Evolutionary conservation across 164 flowering plant genomes (phyloP).

Genomic region (Dillenia turbinata): DNA sequence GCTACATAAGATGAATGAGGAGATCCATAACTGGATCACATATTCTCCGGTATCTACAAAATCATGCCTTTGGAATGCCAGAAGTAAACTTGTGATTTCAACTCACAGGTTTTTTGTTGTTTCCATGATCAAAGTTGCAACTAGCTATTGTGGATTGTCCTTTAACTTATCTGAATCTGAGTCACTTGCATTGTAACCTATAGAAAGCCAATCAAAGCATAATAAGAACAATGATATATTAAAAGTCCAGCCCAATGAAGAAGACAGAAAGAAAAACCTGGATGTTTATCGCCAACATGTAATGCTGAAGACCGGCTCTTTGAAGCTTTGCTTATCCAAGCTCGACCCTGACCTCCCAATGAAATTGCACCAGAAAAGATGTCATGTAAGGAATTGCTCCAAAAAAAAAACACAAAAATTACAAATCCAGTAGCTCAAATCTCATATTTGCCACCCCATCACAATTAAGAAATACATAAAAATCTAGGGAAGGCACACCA

Average conservation of each 20-base stretch:
- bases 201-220: slow-evolving; percentile 1
- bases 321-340: slow-evolving; percentile 80
- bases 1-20: background rate
- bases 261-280: slow-evolving; percentile 33
- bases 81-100: background rate
- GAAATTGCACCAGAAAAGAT: background rate
- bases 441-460: background rate
- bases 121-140: background rate
- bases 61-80: background rate
- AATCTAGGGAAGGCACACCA: background rate
- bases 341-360: slow-evolving; percentile 42
- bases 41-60: no score
- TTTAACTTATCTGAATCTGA: slow-evolving; percentile 65
- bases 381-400: no score
- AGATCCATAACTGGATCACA: background rate
- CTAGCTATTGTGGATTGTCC: slow-evolving; percentile 15
- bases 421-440: background rate
- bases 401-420: background rate
- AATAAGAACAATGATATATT: slow-evolving; percentile 1
- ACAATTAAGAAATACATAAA: background rate
- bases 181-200: slow-evolving; percentile 78
- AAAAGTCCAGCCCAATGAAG: background rate
- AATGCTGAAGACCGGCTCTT: slow-evolving; percentile 62
- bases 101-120: slow-evolving; percentile 20
- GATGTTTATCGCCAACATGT: slow-evolving; percentile 78